Evolutionary conservation across 768 basidiomycete genomes (phyloP).

Genomic region (Chalciporus pseudorubinellus): DNA sequence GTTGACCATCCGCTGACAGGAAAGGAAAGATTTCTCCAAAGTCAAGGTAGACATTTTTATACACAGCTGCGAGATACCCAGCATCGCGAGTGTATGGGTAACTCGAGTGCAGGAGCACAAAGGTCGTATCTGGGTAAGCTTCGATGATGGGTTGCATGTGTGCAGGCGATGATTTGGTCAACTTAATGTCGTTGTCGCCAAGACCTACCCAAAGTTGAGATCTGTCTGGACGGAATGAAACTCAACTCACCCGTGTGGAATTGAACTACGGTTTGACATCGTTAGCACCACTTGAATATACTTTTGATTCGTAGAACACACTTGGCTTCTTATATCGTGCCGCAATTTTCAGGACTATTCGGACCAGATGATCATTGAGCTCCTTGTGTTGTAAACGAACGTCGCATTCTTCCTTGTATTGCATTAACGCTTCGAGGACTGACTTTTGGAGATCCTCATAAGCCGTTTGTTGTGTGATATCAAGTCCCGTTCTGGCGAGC

Average conservation of each 20-base stretch:
- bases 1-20: conserved; percentile 62
- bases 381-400: conserved; percentile 59
- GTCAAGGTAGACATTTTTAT: conserved; percentile 73
- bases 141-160: conserved; percentile 68
- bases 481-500: conserved; percentile 55
- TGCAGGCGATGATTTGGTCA: conserved; percentile 58
- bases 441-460: conserved; percentile 30
- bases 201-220: conserved; percentile 38
- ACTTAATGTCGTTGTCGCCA: conserved; percentile 68
- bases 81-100: conserved; percentile 80
- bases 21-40: conserved; percentile 79
- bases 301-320: conserved; percentile 22
- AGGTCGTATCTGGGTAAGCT: conserved; percentile 53
- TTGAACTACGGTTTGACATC: conserved; percentile 51
- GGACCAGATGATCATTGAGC: conserved; percentile 67
- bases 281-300: neutral
- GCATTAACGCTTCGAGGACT: conserved; percentile 32
- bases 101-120: conserved; percentile 73
- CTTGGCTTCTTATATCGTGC: conserved; percentile 58
- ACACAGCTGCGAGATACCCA: conserved; percentile 70
- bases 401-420: conserved; percentile 35
- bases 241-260: conserved; percentile 60
- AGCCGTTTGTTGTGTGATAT: conserved; percentile 39
- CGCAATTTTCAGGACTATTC: conserved; percentile 51
- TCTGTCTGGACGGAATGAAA: neutral